phyloP scores from a whole-genome alignment of 169 alveolate species.

The Toxoplasma gondii region DNA sequence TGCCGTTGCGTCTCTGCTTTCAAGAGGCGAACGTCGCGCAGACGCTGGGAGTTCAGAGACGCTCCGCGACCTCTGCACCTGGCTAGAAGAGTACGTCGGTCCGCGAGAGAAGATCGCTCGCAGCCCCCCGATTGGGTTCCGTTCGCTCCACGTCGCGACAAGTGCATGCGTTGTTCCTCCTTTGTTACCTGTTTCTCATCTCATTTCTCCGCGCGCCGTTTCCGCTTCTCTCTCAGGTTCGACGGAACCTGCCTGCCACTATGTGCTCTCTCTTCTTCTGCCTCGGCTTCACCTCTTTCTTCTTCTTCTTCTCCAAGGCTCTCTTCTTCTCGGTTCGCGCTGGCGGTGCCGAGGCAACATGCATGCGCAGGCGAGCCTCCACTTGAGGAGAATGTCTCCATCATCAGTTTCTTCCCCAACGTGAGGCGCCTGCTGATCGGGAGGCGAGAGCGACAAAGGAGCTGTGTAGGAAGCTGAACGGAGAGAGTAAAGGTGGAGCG shows the following conservation, averaged over 20 bases:
- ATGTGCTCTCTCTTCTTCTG: neutral
- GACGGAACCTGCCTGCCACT: neutral
- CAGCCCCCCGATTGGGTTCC: neutral
- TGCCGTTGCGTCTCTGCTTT: neutral
- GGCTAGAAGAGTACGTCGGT: neutral
- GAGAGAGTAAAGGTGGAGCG: too few species aligned
- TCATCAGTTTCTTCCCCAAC: neutral
- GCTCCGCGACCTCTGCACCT: slow-evolving; percentile 10
- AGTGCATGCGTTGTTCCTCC: neutral
- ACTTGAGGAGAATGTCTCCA: neutral
- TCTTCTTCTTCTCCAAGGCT: neutral
- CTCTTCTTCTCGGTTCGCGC: neutral
- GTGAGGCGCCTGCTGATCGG: neutral
- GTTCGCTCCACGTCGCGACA: neutral
- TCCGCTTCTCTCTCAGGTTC: neutral
- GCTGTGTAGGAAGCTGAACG: too few species aligned
- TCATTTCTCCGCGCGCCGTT: too few species aligned
- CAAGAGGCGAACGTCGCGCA: neutral
- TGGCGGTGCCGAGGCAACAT: neutral
- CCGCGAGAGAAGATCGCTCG: neutral
- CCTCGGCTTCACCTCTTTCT: neutral
- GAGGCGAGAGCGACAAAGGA: too few species aligned
- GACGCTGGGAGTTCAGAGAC: neutral
- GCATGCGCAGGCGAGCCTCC: slow-evolving; percentile 1
- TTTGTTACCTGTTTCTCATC: neutral